Evolutionary conservation across 805 yeast species (phyloP).

Genomic region (Saturnispora hagleri): DNA sequence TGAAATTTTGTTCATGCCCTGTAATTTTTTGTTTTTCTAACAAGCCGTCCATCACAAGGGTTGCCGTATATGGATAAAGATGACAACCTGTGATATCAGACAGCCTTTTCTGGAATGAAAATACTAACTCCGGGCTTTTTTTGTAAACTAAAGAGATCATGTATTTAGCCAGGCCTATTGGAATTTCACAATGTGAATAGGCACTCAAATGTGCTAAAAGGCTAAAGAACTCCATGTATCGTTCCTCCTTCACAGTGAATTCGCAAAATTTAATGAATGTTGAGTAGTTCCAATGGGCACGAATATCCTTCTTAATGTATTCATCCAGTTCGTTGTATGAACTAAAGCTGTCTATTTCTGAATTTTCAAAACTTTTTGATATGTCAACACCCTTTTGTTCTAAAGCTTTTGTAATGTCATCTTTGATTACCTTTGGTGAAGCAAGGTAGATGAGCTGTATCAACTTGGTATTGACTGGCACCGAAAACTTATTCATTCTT

Average conservation of each 20-base stretch:
- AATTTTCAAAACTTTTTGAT: neutral
- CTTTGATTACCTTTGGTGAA: neutral
- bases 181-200: slow-evolving; percentile 7
- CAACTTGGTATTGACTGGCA: slow-evolving; percentile 2
- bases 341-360: neutral
- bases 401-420: neutral
- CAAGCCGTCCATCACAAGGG: neutral
- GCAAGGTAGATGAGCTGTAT: neutral
- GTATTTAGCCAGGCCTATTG: slow-evolving; percentile 3
- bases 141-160: neutral
- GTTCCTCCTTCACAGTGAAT: slow-evolving; percentile 6
- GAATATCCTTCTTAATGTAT: neutral
- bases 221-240: slow-evolving; percentile 8
- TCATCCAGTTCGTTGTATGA: neutral
- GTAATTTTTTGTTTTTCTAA: neutral
- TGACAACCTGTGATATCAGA: neutral
- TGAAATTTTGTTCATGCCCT: neutral
- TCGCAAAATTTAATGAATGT: slow-evolving; percentile 3
- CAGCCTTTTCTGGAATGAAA: slow-evolving; percentile 1
- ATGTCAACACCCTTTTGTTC: neutral
- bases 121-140: neutral
- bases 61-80: neutral
- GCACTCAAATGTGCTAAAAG: slow-evolving; percentile 1
- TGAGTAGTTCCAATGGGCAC: slow-evolving; percentile 1
- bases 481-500: neutral